phyloP scores from a whole-genome alignment of 1,139 yeast genomes.

The Kluyveromyces sp. region DNA sequence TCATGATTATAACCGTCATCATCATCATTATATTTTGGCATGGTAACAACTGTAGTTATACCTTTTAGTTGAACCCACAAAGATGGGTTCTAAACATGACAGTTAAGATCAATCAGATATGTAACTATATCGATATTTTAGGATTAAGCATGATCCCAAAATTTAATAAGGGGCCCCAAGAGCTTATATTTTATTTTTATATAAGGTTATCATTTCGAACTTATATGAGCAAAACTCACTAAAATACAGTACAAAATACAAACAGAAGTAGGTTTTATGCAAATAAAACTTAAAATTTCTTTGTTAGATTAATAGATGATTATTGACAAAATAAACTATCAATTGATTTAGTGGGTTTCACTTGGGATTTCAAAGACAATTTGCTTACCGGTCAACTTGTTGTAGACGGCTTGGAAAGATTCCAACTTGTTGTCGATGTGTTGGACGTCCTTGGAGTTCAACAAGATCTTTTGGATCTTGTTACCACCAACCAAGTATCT shows the following conservation, averaged over 20 bases:
- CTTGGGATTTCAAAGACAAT: constrained; percentile 97
- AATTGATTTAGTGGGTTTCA: constrained; percentile 49
- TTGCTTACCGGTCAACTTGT: constrained; percentile 98
- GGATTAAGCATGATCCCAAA: too few relatives aligned
- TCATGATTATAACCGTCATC: background rate
- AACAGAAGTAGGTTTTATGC: constrained; percentile 1
- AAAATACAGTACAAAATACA: constrained; percentile 2
- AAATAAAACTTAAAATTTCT: constrained; percentile 5
- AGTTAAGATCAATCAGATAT: too few relatives aligned
- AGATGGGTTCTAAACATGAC: background rate
- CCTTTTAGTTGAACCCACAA: background rate
- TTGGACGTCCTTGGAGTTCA: constrained; percentile 96
- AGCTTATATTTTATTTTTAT: background rate
- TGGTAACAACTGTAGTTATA: background rate
- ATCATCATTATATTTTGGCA: background rate
- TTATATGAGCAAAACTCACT: constrained; percentile 4
- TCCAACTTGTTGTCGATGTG: constrained; percentile 98
- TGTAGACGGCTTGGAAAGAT: constrained; percentile 98
- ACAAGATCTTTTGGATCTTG: constrained; percentile 96
- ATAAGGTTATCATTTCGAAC: background rate
- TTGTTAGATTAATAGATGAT: constrained; percentile 6
- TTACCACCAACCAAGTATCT: constrained; percentile 99
- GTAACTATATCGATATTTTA: too few relatives aligned
- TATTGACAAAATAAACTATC: constrained; percentile 6
- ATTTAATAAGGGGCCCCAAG: background rate